These are phyloP conservation scores for Prunella vulgaris DNA, from an alignment of 257 asterid genomes.

Conservation along the genomic window DNA sequence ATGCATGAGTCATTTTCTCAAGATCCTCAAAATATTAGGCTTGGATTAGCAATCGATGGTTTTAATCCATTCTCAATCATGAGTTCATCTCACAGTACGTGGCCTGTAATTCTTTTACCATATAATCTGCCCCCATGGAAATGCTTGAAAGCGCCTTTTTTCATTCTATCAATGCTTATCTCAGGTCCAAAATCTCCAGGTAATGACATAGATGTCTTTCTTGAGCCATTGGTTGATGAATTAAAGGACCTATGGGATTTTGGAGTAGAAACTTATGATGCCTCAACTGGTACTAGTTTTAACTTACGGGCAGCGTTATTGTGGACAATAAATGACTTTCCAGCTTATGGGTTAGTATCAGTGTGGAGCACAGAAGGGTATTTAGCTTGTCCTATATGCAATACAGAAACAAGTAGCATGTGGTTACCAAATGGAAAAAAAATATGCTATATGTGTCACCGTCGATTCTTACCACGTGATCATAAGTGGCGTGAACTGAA, in stretches of 20 bases:
- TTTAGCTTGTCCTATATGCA: constrained; percentile 9
- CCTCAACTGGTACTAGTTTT: not conserved
- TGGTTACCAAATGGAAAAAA: constrained; percentile 3
- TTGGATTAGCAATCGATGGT: not conserved
- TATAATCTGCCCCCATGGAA: constrained; percentile 11
- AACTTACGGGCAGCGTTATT: not conserved
- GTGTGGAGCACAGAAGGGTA: constrained; percentile 12
- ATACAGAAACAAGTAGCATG: not conserved
- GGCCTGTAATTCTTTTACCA: not conserved
- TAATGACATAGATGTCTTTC: not conserved
- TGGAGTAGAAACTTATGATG: not conserved
- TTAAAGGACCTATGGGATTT: not conserved
- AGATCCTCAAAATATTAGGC: not conserved
- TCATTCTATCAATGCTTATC: constrained; percentile 7
- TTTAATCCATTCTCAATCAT: not conserved
- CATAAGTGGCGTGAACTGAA: not conserved
- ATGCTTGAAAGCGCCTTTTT: constrained; percentile 5
- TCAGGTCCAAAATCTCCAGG: not conserved
- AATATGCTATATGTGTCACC: not conserved
- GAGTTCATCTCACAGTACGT: not conserved
- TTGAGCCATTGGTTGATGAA: not conserved
- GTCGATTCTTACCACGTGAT: not conserved
- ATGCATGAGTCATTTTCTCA: not conserved
- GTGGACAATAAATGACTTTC: constrained; percentile 9
- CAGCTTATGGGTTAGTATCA: constrained; percentile 1